A percentile compares a stretch with the other conserved stretches of the same genome.
phyloP scores from a whole-genome alignment of 2,329 filamentous ascomycete genomes.

The Arthrobotrys conoides region DNA sequence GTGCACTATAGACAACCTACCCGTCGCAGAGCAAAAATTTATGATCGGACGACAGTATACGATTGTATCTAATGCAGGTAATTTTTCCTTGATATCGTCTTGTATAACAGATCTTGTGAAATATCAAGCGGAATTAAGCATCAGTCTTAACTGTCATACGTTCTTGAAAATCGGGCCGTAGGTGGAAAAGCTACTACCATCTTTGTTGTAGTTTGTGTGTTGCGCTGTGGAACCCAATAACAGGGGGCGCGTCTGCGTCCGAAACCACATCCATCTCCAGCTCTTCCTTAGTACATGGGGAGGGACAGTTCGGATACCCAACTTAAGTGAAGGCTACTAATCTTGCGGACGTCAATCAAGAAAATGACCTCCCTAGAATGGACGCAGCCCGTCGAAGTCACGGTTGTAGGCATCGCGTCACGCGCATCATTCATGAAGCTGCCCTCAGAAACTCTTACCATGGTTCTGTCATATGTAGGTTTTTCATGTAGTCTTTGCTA shows the following conservation, averaged over 20 bases:
- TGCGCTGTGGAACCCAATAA: not conserved
- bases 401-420: not conserved
- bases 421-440: not conserved
- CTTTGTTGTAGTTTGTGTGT: slow-evolving; percentile 1
- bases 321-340: not conserved
- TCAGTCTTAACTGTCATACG: too few relatives aligned
- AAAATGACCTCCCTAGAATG: not conserved
- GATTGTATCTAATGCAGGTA: too few relatives aligned
- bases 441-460: not conserved
- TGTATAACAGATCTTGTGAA: too few relatives aligned
- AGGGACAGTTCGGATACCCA: not conserved
- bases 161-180: too few relatives aligned
- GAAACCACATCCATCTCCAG: not conserved
- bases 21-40: too few relatives aligned
- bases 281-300: too few relatives aligned
- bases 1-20: too few relatives aligned
- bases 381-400: not conserved
- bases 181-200: too few relatives aligned
- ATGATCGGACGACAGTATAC: too few relatives aligned
- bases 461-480: slow-evolving; percentile 1
- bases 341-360: not conserved
- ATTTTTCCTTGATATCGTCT: too few relatives aligned
- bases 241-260: not conserved
- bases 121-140: too few relatives aligned
- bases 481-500: too few relatives aligned